Percentiles rank a stretch among this genome's conserved stretches.
Evolutionary conservation across 148 eudicot species (phyloP).

Genomic region (Rhododendron ovatum): DNA sequence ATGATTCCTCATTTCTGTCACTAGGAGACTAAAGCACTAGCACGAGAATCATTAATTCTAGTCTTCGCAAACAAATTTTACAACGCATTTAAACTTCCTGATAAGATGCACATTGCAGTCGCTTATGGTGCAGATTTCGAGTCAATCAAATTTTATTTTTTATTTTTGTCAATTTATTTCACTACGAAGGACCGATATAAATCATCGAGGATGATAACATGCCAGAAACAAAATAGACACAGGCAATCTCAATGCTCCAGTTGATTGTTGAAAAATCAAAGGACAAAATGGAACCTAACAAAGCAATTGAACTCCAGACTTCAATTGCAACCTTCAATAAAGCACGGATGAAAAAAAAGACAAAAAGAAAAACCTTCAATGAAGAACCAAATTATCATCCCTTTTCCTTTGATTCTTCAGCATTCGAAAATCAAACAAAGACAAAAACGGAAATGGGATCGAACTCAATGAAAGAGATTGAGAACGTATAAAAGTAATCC

Average conservation of each 20-base stretch:
- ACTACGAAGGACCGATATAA: neutral
- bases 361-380: neutral
- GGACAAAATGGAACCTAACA: neutral
- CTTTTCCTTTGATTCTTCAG: neutral
- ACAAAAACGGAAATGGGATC: neutral
- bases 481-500: neutral
- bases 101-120: neutral
- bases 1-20: neutral
- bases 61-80: neutral
- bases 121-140: neutral
- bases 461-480: neutral
- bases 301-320: neutral
- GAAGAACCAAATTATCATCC: neutral
- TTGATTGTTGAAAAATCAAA: neutral
- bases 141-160: neutral
- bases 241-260: neutral
- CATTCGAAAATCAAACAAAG: neutral
- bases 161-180: neutral
- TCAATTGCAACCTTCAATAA: neutral
- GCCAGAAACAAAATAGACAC: neutral
- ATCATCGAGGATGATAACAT: neutral
- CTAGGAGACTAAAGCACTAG: neutral
- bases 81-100: neutral
- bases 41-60: neutral
- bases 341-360: neutral